phyloP scores from a whole-genome alignment of 768 basidiomycete genomes.

The Lyophyllum semitale region DNA sequence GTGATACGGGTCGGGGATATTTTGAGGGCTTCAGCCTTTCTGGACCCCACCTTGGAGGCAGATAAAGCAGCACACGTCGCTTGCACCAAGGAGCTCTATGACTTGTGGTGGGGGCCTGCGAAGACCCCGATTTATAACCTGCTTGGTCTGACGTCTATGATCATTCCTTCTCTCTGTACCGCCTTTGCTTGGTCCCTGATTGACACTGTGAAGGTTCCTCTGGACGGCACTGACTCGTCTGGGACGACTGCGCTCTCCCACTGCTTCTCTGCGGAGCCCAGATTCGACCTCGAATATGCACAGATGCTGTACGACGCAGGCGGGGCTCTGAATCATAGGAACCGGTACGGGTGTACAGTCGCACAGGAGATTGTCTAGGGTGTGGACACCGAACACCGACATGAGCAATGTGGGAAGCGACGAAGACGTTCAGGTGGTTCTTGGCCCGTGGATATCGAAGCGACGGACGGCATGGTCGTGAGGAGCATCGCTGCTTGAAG shows the following conservation, averaged over 20 bases:
- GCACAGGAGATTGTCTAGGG: slow-evolving; percentile 38
- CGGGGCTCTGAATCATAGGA: slow-evolving; percentile 40
- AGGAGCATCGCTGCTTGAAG: slow-evolving; percentile 24
- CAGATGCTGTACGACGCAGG: slow-evolving; percentile 43
- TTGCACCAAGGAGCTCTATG: slow-evolving; percentile 31
- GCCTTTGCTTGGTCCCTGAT: slow-evolving; percentile 35
- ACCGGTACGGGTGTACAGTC: slow-evolving; percentile 40
- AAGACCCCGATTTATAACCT: slow-evolving; percentile 41
- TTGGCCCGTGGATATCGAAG: slow-evolving; percentile 39
- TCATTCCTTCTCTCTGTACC: slow-evolving; percentile 21
- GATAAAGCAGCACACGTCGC: slow-evolving; percentile 8
- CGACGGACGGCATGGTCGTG: slow-evolving; percentile 36
- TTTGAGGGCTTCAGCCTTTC: not conserved
- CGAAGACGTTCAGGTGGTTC: slow-evolving; percentile 36
- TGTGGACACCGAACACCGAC: slow-evolving; percentile 27
- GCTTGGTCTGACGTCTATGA: slow-evolving; percentile 29
- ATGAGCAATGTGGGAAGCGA: slow-evolving; percentile 22
- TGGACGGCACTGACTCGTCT: slow-evolving; percentile 39
- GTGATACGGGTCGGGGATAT: slow-evolving; percentile 17
- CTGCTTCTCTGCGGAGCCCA: slow-evolving; percentile 41
- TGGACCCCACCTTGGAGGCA: too few species aligned
- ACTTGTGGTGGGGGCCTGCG: slow-evolving; percentile 40
- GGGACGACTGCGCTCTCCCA: slow-evolving; percentile 43
- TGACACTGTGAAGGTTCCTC: slow-evolving; percentile 34
- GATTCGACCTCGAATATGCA: slow-evolving; percentile 41